phyloP scores from a whole-genome alignment of 768 basidiomycete genomes.

The Hypholoma sublateritium region DNA sequence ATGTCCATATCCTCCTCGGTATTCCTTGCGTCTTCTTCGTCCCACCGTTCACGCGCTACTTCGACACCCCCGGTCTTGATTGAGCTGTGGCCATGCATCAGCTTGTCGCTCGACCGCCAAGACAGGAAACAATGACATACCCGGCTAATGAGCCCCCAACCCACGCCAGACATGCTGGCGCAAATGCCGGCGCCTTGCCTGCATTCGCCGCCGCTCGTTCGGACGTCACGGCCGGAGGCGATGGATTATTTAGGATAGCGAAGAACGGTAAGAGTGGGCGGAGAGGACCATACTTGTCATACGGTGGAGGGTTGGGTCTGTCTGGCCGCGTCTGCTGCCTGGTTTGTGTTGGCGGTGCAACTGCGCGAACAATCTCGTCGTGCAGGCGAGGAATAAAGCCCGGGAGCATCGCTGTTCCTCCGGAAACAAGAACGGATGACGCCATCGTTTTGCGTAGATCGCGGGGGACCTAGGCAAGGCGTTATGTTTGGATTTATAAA shows the following conservation, averaged over 20 bases:
- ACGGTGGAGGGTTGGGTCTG: constrained; percentile 43
- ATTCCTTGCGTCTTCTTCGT: constrained; percentile 59
- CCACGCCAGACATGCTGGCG: constrained; percentile 82
- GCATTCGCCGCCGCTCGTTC: constrained; percentile 59
- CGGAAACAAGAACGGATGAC: constrained; percentile 81
- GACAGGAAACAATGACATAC: constrained; percentile 40
- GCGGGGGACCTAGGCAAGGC: constrained; percentile 63
- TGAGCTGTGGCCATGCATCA: constrained; percentile 43
- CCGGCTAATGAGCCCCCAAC: constrained; percentile 93
- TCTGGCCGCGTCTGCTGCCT: constrained; percentile 37
- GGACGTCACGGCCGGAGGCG: constrained; percentile 50
- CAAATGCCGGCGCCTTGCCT: constrained; percentile 87
- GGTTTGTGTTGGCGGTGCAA: constrained; percentile 23
- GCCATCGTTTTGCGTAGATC: constrained; percentile 86
- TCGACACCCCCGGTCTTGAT: constrained; percentile 87
- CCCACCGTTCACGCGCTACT: constrained; percentile 83
- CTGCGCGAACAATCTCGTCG: constrained; percentile 59
- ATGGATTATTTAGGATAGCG: constrained; percentile 84
- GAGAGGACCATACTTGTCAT: constrained; percentile 75
- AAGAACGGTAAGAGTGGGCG: constrained; percentile 72
- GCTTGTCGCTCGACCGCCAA: background rate
- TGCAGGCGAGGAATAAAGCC: constrained; percentile 93
- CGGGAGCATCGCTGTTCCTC: constrained; percentile 90
- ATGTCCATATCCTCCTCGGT: constrained; percentile 42
- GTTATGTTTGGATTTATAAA: too few relatives aligned